Conservation (phyloP, 2,329 filamentous ascomycete species). For the Cryphonectria radicalis region DNA sequence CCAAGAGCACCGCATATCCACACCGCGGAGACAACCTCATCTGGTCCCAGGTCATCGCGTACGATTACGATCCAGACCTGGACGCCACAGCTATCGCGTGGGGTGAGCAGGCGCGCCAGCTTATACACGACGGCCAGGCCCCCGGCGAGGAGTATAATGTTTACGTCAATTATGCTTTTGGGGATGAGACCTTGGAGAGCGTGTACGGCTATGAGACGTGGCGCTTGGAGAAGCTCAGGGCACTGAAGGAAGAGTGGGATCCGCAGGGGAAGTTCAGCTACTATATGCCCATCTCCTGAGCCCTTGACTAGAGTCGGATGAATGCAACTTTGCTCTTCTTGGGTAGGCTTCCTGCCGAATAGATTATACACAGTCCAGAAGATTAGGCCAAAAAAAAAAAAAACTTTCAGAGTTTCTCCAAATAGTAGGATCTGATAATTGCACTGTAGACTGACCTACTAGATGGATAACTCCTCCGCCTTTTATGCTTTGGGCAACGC, state of each 20-base stretch:
- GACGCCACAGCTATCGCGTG: slow-evolving; percentile 41
- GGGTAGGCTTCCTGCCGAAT: neutral
- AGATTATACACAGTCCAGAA: neutral
- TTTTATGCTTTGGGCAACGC: neutral
- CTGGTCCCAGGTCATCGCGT: neutral
- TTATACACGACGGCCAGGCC: slow-evolving; percentile 40
- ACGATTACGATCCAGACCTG: slow-evolving; percentile 28
- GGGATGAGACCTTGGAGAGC: slow-evolving; percentile 45
- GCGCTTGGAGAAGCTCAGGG: slow-evolving; percentile 49
- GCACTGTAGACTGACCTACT: neutral
- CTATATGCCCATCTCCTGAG: slow-evolving; percentile 43
- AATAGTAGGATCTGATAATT: neutral
- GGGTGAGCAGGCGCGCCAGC: slow-evolving; percentile 44
- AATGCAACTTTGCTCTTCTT: neutral
- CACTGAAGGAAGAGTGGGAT: slow-evolving; percentile 55
- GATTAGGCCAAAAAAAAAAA: too few relatives aligned
- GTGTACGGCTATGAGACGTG: slow-evolving; percentile 56
- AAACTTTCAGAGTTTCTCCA: neutral
- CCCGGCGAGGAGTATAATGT: slow-evolving; percentile 38
- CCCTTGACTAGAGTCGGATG: neutral
- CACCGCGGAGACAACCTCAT: slow-evolving; percentile 34
- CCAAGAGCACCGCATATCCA: slow-evolving; percentile 6
- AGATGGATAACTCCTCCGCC: neutral
- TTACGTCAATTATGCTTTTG: slow-evolving; percentile 59
- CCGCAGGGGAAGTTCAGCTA: slow-evolving; percentile 49